Evolutionary conservation across 768 basidiomycete species (phyloP), one percentile per base, ranked within the genome.

Genomic region (Kwoniella botswanensis): DNA sequence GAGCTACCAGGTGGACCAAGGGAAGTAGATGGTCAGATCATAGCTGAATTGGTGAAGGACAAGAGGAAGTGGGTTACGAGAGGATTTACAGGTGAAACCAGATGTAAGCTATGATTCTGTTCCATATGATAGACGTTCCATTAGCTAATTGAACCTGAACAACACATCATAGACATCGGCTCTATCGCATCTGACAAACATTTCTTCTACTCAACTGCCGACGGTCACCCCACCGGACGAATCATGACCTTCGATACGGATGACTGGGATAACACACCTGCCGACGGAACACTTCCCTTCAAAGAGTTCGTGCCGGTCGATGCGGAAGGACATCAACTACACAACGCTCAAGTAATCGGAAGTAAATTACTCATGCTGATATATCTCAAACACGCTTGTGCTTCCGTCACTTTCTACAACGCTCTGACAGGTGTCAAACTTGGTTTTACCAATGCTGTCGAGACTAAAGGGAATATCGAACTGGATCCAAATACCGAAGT

Each of bases 301-400:
- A 55, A 53, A 22, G 65, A 71, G 22, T 44, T 71, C 43, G 58
- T 65, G 17, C 65, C 70, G 12, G 52, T 62, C 24, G 26, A 71
- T 22, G n/a, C 22, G 18, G 59, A 52, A 18, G 70, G 70, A 21
- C 53, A 67, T 44, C 56, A 61, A 41, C 59, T 71, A 6, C 57
- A 67, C 9, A 35, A 17, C 54, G 70, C 57, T 35, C 26, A 67
- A 21, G 22, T 71, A 1, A 58, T 71, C 43, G 63, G 56, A 35
- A 65, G 67, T 41, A 54, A 41, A 35, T 18, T 71, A 21, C 26
- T 71, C 56, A 58, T 71, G 26, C 42, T 71, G 9, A 44, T 67
- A n/a, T 71, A 71, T 43, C 61, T 71, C 10, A 61, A 61, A 41
- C 56, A 71, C 44, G 70, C 70, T 35, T 71, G 70, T 53, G 70